Conservation (phyloP, 176 grass and related monocot species). For the Neostapfia colusana region DNA sequence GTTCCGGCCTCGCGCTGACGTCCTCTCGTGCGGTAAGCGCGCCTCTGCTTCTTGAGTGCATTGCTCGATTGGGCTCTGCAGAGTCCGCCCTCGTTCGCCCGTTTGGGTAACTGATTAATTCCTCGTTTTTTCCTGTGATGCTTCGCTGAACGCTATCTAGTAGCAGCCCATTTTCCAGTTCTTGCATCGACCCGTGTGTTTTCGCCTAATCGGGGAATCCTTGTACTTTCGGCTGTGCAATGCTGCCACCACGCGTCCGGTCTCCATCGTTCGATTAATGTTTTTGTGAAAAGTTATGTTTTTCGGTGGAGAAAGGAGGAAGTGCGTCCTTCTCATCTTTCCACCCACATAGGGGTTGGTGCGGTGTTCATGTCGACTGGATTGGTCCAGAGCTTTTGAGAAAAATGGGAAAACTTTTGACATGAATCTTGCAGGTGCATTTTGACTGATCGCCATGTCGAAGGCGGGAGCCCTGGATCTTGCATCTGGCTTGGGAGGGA, state of each 20-base stretch:
- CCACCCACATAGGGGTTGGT: background rate
- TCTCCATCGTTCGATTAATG: background rate
- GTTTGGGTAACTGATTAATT: too few species aligned
- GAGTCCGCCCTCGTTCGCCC: too few species aligned
- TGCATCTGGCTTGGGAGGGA: conserved; percentile 58
- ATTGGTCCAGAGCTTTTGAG: background rate
- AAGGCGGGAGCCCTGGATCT: conserved; percentile 61
- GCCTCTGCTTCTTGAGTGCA: background rate
- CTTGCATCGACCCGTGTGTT: background rate
- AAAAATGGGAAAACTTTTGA: background rate
- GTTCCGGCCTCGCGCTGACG: background rate
- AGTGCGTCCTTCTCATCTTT: background rate
- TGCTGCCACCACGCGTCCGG: background rate
- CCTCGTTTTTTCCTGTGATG: too few species aligned
- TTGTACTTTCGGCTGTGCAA: background rate
- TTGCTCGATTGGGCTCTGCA: too few species aligned
- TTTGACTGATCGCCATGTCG: conserved; percentile 42
- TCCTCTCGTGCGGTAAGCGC: background rate
- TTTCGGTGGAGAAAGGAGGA: background rate
- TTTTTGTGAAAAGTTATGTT: background rate
- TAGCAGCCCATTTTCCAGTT: too few species aligned
- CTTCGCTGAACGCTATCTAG: too few species aligned
- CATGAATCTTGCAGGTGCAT: background rate
- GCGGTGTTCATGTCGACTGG: background rate
- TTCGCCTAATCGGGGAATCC: background rate